Evolutionary conservation across 257 asterid genomes (phyloP), one percentile per base, ranked within the genome.

Genomic region (Galeopsis tetrahit): DNA sequence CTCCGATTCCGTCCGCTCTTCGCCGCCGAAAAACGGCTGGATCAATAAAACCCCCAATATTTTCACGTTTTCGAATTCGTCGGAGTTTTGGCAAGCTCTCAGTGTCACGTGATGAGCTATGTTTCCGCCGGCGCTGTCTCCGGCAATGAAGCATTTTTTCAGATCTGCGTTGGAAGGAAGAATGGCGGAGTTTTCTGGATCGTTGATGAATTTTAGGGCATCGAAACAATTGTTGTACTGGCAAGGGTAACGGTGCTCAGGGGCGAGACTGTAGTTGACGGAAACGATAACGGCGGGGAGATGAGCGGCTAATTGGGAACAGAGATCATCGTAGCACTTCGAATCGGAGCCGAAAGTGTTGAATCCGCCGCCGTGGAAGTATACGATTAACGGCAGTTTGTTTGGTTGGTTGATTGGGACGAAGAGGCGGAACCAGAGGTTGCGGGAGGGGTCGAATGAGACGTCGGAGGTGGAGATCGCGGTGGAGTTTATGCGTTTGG

Each of bases 341-440:
- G 64, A 72, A 57, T 51, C 4, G 15, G 77, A 6, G 63, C 7
- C 3, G 64, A 72, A 72, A 48, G 10, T 21, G 56, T 28, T 36
- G 77, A 72, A 72, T 15, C 77, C 77, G 64, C 77, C 77, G 56
- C 70, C 77, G 63, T 72, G 77, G 77, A 62, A 72, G 70, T 28
- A 62, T 28, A 51, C 32, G 42, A 72, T 7, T 3, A 72, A 14
- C 17, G 71, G 77, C 4, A 72, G 57, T 0, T 63, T 63, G 10
- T 13, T 14, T 8, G 69, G 35, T n/a, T 10, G n/a, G 65, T 3
- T 1, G 64, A 13, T 35, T 14, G 85, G 85, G 70, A 39, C 17
- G 77, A 44, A 80, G 73, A 74, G 82, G 66, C 85, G 81, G 72
- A 80, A 75, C 83, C 83, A 83, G 75, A 83, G 84, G 77, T 58